These are phyloP conservation scores for Globisporangium yorkense DNA, from an alignment of 352 stramenopile genomes.

Conservation along the genomic window DNA sequence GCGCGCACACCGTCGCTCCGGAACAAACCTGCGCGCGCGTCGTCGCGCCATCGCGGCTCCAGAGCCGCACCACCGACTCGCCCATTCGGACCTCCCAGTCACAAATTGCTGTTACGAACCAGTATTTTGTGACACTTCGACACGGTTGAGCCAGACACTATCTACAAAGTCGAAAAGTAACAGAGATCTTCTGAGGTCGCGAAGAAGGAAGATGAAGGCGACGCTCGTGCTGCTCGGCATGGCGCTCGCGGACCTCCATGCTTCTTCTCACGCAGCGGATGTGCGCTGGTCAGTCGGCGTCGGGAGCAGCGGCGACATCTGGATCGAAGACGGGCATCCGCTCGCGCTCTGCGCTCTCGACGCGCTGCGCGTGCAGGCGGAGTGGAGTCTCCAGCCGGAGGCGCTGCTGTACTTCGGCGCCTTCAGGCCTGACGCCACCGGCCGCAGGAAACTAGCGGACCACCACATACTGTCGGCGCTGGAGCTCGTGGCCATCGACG, in stretches of 20 bases:
- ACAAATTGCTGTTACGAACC: too few species aligned
- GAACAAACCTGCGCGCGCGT: slow-evolving; percentile 1
- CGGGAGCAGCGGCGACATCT: neutral
- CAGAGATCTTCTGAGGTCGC: neutral
- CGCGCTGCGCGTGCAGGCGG: neutral
- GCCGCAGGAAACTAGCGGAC: neutral
- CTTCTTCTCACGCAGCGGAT: neutral
- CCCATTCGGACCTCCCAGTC: slow-evolving; percentile 9
- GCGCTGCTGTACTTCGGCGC: neutral
- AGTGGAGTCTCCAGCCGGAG: neutral
- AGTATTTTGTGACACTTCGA: too few species aligned
- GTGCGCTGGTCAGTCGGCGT: slow-evolving; percentile 1
- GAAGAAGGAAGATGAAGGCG: neutral
- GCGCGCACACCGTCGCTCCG: slow-evolving; percentile 1
- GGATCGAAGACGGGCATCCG: neutral
- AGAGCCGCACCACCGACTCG: slow-evolving; percentile 24
- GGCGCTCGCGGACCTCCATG: too few species aligned
- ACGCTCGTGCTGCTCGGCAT: neutral
- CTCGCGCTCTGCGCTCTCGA: slow-evolving; percentile 6
- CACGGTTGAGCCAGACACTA: too few species aligned
- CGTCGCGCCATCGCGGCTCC: slow-evolving; percentile 27
- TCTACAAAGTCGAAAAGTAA: neutral
- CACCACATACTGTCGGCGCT: neutral
- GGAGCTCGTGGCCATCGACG: slow-evolving; percentile 1
- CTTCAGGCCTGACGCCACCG: neutral